Evolutionary conservation across 2,329 filamentous ascomycete species (phyloP).

Genomic region (Sporothrix curviconia): DNA sequence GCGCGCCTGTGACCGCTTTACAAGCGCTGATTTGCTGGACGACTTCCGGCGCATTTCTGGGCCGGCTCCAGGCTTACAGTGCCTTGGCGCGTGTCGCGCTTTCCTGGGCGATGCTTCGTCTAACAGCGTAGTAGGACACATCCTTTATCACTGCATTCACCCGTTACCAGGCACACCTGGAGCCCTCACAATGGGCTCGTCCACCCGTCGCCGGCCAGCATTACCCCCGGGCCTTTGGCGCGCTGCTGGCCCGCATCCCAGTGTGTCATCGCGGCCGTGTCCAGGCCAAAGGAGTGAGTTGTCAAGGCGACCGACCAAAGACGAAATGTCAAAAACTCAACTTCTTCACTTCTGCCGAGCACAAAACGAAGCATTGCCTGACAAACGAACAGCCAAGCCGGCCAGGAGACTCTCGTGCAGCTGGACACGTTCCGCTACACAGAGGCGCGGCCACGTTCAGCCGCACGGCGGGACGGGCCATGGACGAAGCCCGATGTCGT

Average conservation of each 20-base stretch:
- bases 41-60: neutral
- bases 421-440: constrained; percentile 58
- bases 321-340: too few relatives aligned
- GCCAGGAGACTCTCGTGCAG: constrained; percentile 45
- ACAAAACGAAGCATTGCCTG: constrained; percentile 19
- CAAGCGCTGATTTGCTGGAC: neutral
- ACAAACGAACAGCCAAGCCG: constrained; percentile 36
- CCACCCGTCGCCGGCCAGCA: constrained; percentile 1
- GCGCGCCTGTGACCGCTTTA: too few relatives aligned
- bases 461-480: constrained; percentile 28
- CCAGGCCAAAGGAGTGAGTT: constrained; percentile 38
- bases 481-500: constrained; percentile 54
- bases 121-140: neutral
- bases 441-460: constrained; percentile 43
- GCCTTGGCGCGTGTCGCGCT: too few relatives aligned
- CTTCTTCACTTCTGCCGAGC: too few relatives aligned
- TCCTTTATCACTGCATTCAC: neutral
- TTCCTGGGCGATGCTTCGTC: neutral
- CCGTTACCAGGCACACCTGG: neutral
- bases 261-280: constrained; percentile 39
- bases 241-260: constrained; percentile 16
- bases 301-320: too few relatives aligned
- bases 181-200: neutral
- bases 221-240: constrained; percentile 10
- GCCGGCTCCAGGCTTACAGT: neutral